Base-by-base conservation (phyloP, 2,329 filamentous ascomycete species). In the Ramichloridium luteum region DNA sequence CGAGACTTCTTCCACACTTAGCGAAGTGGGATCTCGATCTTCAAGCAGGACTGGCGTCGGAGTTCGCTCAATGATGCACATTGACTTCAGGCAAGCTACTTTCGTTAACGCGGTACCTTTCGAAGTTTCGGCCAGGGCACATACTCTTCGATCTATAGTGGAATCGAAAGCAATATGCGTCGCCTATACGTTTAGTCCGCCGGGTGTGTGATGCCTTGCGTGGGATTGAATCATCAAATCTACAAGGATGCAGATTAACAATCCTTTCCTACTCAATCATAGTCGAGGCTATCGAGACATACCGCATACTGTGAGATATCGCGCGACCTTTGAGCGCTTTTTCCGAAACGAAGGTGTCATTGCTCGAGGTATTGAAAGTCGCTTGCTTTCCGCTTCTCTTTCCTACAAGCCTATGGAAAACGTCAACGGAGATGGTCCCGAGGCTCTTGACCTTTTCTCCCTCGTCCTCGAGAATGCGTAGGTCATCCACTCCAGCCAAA, bases 271-370 rank as follows among this genome's bases (percentile, higher is more conserved):
- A n/a, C 20, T 23, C 20, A n/a, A 23, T n/a, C 20, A 23, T 8
- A 8, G n/a, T 23, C 20, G 20, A 23, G 20, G 8, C 20, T 23
- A n/a, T 23, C 20, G 20, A n/a, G 8, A 18, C 30, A 31, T 15
- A 41, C 40, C 25, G 23, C 5, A 35, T 28, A 13, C 27, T 40
- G 22, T 47, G 42, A 0, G 44, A 42, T 3, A 47, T n/a, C 4
- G 40, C 31, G 16, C 35, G 31, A 1, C 43, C 45, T 16, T 46
- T 46, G n/a, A 45, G 10, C 5, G 32, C 36, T 20, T 44, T 47
- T 27, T 48, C 40, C 1, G 42, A 34, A 9, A 48, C 14, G 11
- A 18, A 23, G 8, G 20, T 23, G n/a, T n/a, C n/a, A 8, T 23
- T 8, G 8, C 8, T 23, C 8, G 20, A 8, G 20, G 20, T 8